phyloP scores from a whole-genome alignment of 768 basidiomycete species.

The Podaxis carcinomalis region DNA sequence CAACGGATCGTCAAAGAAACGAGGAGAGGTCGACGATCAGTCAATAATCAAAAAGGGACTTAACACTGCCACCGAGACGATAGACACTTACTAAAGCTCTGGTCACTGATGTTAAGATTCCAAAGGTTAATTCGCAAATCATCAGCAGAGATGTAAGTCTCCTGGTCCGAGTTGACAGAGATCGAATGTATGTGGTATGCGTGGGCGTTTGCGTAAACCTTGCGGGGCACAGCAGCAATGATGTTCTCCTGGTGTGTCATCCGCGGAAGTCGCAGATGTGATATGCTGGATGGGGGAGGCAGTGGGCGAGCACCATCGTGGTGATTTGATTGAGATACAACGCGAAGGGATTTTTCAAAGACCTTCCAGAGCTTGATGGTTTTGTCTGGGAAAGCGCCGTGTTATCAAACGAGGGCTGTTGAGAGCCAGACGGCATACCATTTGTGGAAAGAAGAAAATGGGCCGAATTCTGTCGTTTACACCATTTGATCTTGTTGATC shows the following conservation, averaged over 20 bases:
- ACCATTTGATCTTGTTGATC: constrained; percentile 99
- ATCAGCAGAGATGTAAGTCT: constrained; percentile 99
- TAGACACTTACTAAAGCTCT: constrained; percentile 87
- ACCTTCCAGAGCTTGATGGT: constrained; percentile 99
- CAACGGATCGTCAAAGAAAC: constrained; percentile 6
- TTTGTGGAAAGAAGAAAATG: constrained; percentile 98
- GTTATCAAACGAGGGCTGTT: constrained; percentile 8
- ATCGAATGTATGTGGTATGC: constrained; percentile 99
- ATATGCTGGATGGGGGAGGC: constrained; percentile 52
- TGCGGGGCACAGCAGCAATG: constrained; percentile 96
- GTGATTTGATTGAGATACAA: constrained; percentile 96
- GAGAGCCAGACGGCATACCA: constrained; percentile 46
- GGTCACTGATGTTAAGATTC: constrained; percentile 98
- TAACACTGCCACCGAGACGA: not conserved
- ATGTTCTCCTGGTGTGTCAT: constrained; percentile 96
- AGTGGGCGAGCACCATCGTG: constrained; percentile 71
- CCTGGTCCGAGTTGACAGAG: constrained; percentile 98
- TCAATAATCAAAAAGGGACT: constrained; percentile 13
- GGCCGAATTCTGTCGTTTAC: constrained; percentile 94
- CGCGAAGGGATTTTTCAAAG: constrained; percentile 95
- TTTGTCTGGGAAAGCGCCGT: constrained; percentile 64
- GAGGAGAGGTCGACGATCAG: not conserved
- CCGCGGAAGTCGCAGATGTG: constrained; percentile 80
- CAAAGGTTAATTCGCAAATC: constrained; percentile 96
- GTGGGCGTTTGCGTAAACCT: constrained; percentile 98